These are phyloP conservation scores for Candida fluviatilis DNA, from an alignment of 805 yeast species.

Conservation along the genomic window DNA sequence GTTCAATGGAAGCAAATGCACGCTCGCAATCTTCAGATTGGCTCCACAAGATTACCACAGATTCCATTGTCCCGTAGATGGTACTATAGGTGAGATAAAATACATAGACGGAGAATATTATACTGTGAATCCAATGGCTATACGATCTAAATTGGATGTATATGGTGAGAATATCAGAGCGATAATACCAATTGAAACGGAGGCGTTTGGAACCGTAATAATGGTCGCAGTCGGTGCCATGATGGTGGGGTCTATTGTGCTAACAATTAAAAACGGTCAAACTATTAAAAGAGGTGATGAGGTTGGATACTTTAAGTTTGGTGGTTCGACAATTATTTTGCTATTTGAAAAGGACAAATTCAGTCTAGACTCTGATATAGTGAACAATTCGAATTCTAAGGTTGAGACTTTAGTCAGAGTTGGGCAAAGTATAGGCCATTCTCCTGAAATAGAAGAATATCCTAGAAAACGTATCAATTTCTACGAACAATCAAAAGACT, in stretches of 20 bases:
- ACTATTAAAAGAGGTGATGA: conserved; percentile 68
- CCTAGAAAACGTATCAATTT: conserved; percentile 45
- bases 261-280: conserved; percentile 63
- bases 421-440: conserved; percentile 90
- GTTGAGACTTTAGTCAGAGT: conserved; percentile 83
- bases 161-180: conserved; percentile 88
- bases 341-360: conserved; percentile 52
- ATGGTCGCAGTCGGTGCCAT: conserved; percentile 91
- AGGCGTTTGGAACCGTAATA: conserved; percentile 72
- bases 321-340: conserved; percentile 83
- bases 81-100: conserved; percentile 60
- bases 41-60: conserved; percentile 98
- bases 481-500: conserved; percentile 42
- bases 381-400: conserved; percentile 59
- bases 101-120: conserved; percentile 86
- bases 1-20: conserved; percentile 39
- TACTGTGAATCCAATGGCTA: conserved; percentile 97
- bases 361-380: conserved; percentile 69
- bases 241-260: conserved; percentile 93
- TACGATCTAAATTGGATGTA: conserved; percentile 82
- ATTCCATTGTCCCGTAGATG: conserved; percentile 85
- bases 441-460: conserved; percentile 45
- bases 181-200: conserved; percentile 70
- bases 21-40: conserved; percentile 75
- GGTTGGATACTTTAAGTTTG: conserved; percentile 91